Base-by-base conservation (phyloP, 1,284 basidiomycete species). In the Omphalotus olearius region DNA sequence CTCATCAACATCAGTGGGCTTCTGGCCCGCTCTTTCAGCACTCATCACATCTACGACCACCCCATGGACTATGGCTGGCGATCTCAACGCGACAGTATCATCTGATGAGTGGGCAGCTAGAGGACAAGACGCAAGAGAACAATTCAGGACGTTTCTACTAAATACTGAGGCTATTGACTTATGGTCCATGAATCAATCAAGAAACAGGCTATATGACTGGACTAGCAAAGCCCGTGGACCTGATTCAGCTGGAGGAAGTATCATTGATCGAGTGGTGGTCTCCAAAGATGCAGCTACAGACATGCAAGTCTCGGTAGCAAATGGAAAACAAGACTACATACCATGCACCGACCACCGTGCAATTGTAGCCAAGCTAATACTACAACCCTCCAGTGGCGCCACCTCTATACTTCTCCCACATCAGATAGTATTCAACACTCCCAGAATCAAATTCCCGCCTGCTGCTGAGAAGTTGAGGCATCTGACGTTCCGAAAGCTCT, bases 331-430 rank as follows among this genome's bases (percentile, higher is more conserved):
- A 35, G 52, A 53, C 26, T 56, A 45, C 18, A 45, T 56, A 10
- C 55, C 55, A 6, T 39, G 47, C 36, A 56, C 55, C 20, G 55
- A 56, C 33, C 55, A 56, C 37, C 46, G 51, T 2, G 36, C 55
- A n/a, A 46, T 56, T 6, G 11, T 56, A 2, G 47, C 42, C 7
- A 45, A 43, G 14, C 44, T 50, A 4, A 33, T 54, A 9, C 45
- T 46, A 2, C 13, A 33, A 9, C 25, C 28, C 4, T 4, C 39
- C 3, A 16, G 18, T 4, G 10, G 35, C n/a, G n/a, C 23, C 3
- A 3, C 45, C 30, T 9, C 23, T 7, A 30, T 46, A 4, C 36
- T 16, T 35, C 26, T 40, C 7, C 28, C 45, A 2, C 45, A 46
- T 14, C 45, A 6, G 2, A 20, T 46, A 2, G 2, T 16, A 7